Evolutionary conservation across 1,139 yeast species (phyloP).

Genomic region (Tardiomyces blankii): DNA sequence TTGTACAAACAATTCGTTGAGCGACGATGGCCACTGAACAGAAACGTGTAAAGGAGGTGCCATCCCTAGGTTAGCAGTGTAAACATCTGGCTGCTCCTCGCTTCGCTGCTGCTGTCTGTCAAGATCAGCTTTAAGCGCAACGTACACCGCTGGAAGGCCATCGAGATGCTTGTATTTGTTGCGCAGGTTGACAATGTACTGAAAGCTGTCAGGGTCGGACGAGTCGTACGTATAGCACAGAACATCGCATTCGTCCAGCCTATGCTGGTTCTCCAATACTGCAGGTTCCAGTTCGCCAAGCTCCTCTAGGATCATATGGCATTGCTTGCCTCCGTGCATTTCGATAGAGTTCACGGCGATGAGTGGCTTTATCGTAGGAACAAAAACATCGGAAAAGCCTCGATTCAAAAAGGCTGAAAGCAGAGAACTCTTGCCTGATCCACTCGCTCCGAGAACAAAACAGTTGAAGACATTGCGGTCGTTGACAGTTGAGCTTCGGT

Average conservation of each 20-base stretch:
- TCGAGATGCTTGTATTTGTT: slow-evolving; percentile 47
- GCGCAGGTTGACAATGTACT: slow-evolving; percentile 61
- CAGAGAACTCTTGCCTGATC: slow-evolving; percentile 74
- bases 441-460: slow-evolving; percentile 72
- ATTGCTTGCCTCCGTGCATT: slow-evolving; percentile 88
- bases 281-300: slow-evolving; percentile 82
- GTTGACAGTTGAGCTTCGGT: slow-evolving; percentile 49
- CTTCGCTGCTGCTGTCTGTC: slow-evolving; percentile 92
- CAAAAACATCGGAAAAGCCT: slow-evolving; percentile 55
- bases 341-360: slow-evolving; percentile 92
- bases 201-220: slow-evolving; percentile 90
- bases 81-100: slow-evolving; percentile 78
- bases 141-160: slow-evolving; percentile 73
- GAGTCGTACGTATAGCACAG: slow-evolving; percentile 86
- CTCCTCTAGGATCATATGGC: slow-evolving; percentile 82
- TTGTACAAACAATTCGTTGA: slow-evolving; percentile 76
- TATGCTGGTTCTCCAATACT: slow-evolving; percentile 55
- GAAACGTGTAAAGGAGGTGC: slow-evolving; percentile 84
- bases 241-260: slow-evolving; percentile 82
- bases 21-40: slow-evolving; percentile 77
- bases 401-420: slow-evolving; percentile 74
- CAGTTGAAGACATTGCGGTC: slow-evolving; percentile 92
- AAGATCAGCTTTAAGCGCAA: slow-evolving; percentile 86
- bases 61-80: slow-evolving; percentile 51
- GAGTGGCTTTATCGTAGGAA: slow-evolving; percentile 74